Evolutionary conservation across 495 filamentous ascomycete species (phyloP), one percentile per base, ranked within the genome.

Genomic region (Penicillium arizonense): DNA sequence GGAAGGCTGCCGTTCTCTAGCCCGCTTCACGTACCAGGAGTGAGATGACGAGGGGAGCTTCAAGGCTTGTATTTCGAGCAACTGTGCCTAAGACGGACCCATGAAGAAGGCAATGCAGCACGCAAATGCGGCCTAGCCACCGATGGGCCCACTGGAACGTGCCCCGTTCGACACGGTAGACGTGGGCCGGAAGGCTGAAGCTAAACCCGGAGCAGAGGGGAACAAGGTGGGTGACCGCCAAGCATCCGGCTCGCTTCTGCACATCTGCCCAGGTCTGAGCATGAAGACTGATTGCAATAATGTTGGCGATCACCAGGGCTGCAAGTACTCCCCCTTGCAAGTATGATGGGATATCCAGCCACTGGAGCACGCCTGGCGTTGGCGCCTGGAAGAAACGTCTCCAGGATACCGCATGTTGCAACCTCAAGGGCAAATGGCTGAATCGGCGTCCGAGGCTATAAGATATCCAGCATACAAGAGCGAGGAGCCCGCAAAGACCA

Each of bases 151-250:
- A 47, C 11, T 47, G 16, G n/a, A 47, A 24, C 20, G 33, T 47
- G 20, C 20, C 1, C 20, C 45, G 45, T 8, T 47, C 33, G 33
- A 47, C 32, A 23, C 33, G 33, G 33, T 16, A 47, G 20, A 47
- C 16, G 14, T 13, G 8, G 45, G 45, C 45, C 9, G 33, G 45
- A 21, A 47, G 45, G 24, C 38, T 33, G 39, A 51, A 33, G 26
- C 39, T 51, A 28, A 37, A 44, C 5, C 48, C 39, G 14, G 48
- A 34, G 32, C 16, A 51, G 30, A 51, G 39, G 26, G 48, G 48
- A 33, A 44, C 38, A 51, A 43, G 38, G 41, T 43, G 28, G 16
- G 30, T 51, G 35, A 51, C 48, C 33, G 28, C 48, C 26, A 51
- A 36, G 18, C 18, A 18, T 18, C 18, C 18, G 18, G 18, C 18